These are phyloP conservation scores for Wolfiporia cocos DNA, from an alignment of 1,284 basidiomycete genomes.

Conservation along the genomic window DNA sequence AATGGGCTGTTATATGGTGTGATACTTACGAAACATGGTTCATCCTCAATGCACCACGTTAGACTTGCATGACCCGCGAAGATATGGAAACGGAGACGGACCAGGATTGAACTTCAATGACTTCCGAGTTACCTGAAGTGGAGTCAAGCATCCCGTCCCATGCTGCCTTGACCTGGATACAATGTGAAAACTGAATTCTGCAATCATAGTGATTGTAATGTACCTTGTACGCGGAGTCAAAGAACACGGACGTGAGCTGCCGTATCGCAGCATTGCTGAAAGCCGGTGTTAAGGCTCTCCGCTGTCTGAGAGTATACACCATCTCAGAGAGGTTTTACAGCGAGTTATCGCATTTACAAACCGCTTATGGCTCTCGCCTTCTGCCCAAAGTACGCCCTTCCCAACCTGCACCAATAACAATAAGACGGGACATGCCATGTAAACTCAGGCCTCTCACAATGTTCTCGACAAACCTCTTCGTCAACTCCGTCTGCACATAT, in stretches of 20 bases:
- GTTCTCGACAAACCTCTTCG: slow-evolving; percentile 33
- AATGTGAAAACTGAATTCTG: neutral
- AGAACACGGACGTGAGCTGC: slow-evolving; percentile 30
- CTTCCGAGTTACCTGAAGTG: slow-evolving; percentile 19
- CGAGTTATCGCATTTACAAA: slow-evolving; percentile 2
- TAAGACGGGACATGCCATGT: no score
- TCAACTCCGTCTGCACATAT: slow-evolving; percentile 31
- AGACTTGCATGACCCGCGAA: neutral
- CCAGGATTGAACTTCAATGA: slow-evolving; percentile 48
- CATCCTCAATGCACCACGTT: slow-evolving; percentile 29
- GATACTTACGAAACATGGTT: slow-evolving; percentile 38
- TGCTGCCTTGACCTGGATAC: slow-evolving; percentile 33
- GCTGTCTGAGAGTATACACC: slow-evolving; percentile 25
- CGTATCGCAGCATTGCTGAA: slow-evolving; percentile 36
- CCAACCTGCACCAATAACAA: slow-evolving; percentile 33
- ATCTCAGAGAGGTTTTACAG: neutral
- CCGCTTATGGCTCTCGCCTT: slow-evolving; percentile 43
- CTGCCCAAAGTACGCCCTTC: slow-evolving; percentile 41
- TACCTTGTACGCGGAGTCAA: slow-evolving; percentile 46
- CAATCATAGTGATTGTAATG: neutral
- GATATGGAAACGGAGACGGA: slow-evolving; percentile 2
- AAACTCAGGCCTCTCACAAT: slow-evolving; percentile 28
- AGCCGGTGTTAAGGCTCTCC: slow-evolving; percentile 34
- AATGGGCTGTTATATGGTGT: neutral
- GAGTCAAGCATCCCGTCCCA: slow-evolving; percentile 47